Conservation (phyloP, 306 rosid genomes). For the Castanea mollissima region DNA sequence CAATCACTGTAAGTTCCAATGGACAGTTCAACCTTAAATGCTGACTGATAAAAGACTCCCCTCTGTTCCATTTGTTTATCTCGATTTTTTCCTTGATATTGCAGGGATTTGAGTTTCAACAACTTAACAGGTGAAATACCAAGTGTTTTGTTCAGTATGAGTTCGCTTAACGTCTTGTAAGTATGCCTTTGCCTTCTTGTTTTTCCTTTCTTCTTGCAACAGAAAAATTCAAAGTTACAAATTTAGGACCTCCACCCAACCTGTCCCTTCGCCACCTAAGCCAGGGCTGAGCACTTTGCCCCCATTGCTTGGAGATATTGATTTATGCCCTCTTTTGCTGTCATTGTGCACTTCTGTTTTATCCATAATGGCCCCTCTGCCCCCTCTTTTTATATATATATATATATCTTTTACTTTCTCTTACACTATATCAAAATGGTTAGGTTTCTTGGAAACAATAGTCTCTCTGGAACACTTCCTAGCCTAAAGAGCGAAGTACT, state of each 20-base stretch:
- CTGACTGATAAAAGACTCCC: background rate
- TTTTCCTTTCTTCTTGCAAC: background rate
- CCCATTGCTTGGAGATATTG: background rate
- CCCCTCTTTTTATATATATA: background rate
- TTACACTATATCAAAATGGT: background rate
- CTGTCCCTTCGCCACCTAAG: background rate
- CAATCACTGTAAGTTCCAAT: constrained; percentile 9
- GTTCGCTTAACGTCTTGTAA: constrained; percentile 19
- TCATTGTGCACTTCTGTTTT: no score
- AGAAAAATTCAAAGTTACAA: no score
- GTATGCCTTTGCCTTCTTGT: background rate
- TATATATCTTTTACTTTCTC: background rate
- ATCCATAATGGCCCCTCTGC: no score
- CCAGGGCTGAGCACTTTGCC: no score
- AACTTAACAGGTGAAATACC: constrained; percentile 30
- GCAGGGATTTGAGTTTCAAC: constrained; percentile 33
- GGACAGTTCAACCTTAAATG: background rate
- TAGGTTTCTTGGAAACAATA: constrained; percentile 41
- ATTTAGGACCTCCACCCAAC: no score
- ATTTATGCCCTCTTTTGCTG: background rate
- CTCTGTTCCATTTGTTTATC: background rate
- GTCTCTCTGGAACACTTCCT: constrained; percentile 29
- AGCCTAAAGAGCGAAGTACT: constrained; percentile 7
- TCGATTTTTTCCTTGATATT: background rate
- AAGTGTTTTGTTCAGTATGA: constrained; percentile 18